Conservation (phyloP, 1,284 basidiomycete species). For the Sanghuangporus weigelae region DNA sequence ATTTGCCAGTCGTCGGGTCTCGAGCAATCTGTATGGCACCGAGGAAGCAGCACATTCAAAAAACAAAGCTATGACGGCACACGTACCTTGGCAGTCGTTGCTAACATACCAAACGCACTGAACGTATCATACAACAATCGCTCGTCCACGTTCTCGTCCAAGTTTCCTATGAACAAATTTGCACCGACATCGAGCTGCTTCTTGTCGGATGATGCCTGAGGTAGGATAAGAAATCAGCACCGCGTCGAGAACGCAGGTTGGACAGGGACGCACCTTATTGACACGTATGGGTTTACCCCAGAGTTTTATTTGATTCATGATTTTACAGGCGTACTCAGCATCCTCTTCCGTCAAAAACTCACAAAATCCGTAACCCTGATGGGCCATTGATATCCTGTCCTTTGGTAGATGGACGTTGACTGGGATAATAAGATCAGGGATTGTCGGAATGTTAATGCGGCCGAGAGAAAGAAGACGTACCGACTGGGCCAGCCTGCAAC, state of each 20-base stretch:
- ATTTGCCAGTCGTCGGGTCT: slow-evolving; percentile 78
- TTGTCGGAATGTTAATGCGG: background rate
- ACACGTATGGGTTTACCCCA: slow-evolving; percentile 98
- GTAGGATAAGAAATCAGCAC: slow-evolving; percentile 3
- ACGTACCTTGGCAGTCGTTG: slow-evolving; percentile 86
- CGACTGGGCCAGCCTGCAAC: slow-evolving; percentile 96
- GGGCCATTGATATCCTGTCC: slow-evolving; percentile 95
- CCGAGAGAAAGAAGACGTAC: slow-evolving; percentile 42
- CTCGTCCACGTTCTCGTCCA: slow-evolving; percentile 95
- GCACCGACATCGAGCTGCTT: slow-evolving; percentile 98
- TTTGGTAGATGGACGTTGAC: slow-evolving; percentile 99
- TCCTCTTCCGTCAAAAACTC: slow-evolving; percentile 98
- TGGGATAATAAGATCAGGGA: slow-evolving; percentile 29
- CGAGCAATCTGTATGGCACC: slow-evolving; percentile 69
- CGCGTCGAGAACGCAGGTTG: background rate
- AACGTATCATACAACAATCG: slow-evolving; percentile 92
- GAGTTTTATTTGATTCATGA: slow-evolving; percentile 99
- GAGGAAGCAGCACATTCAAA: slow-evolving; percentile 14
- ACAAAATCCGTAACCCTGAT: slow-evolving; percentile 99
- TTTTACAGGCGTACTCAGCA: slow-evolving; percentile 98
- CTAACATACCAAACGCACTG: slow-evolving; percentile 88
- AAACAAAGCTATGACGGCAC: background rate
- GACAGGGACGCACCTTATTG: slow-evolving; percentile 75
- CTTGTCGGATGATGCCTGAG: slow-evolving; percentile 88
- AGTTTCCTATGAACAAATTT: slow-evolving; percentile 93